phyloP scores from a whole-genome alignment of 1,139 yeast genomes.

The Yamadazyma kanchanaburiensis region DNA sequence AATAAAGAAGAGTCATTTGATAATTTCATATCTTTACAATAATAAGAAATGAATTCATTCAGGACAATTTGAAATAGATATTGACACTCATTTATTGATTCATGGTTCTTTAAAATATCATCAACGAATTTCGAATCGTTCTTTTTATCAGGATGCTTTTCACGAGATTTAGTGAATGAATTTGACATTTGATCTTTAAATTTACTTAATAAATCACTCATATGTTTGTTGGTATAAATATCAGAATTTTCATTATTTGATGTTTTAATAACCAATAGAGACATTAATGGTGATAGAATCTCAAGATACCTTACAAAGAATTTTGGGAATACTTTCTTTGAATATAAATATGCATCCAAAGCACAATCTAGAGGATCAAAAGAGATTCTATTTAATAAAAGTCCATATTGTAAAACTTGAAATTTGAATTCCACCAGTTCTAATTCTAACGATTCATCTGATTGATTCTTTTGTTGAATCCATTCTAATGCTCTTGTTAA shows the following conservation, averaged over 20 bases:
- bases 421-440: slow-evolving; percentile 53
- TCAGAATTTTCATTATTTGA: slow-evolving; percentile 6
- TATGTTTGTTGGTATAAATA: slow-evolving; percentile 17
- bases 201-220: slow-evolving; percentile 19
- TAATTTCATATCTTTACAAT: slow-evolving; percentile 59
- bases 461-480: slow-evolving; percentile 24
- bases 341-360: slow-evolving; percentile 52
- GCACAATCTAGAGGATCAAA: slow-evolving; percentile 22
- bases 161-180: slow-evolving; percentile 17
- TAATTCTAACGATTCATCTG: neutral
- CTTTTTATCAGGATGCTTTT: slow-evolving; percentile 15
- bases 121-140: slow-evolving; percentile 39
- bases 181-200: slow-evolving; percentile 24
- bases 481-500: slow-evolving; percentile 31
- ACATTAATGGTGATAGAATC: slow-evolving; percentile 54
- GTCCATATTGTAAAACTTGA: slow-evolving; percentile 56
- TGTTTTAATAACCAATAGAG: slow-evolving; percentile 34
- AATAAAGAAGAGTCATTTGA: slow-evolving; percentile 72
- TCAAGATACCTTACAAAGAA: slow-evolving; percentile 36
- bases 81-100: slow-evolving; percentile 31
- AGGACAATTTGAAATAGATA: slow-evolving; percentile 35
- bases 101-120: slow-evolving; percentile 34
- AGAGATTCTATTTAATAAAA: slow-evolving; percentile 27
- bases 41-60: slow-evolving; percentile 61
- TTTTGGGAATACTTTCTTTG: slow-evolving; percentile 48